Percentiles rank a stretch among this genome's conserved stretches.
These are phyloP conservation scores for Exophiala mesophila DNA, from an alignment of 2,329 filamentous ascomycete species.

Conservation along the genomic window DNA sequence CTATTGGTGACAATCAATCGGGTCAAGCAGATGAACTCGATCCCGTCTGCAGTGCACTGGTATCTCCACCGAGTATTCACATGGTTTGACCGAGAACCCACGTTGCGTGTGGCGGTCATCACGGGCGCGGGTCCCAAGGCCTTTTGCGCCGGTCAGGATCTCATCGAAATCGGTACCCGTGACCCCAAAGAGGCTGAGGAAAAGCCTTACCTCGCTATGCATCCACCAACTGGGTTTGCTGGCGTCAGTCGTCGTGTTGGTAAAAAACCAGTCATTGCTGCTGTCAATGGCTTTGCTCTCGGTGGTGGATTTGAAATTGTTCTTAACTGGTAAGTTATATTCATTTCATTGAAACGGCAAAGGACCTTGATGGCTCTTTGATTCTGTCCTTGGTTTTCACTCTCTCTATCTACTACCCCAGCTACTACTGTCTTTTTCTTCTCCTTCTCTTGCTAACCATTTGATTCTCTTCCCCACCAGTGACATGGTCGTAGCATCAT, in stretches of 20 bases:
- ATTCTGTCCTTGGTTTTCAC: not conserved
- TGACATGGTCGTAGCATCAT: slow-evolving; percentile 62
- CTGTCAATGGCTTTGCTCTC: slow-evolving; percentile 69
- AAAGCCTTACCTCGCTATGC: slow-evolving; percentile 22
- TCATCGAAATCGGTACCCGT: slow-evolving; percentile 38
- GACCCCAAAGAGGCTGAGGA: slow-evolving; percentile 28
- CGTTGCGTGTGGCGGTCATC: slow-evolving; percentile 39
- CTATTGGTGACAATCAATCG: slow-evolving; percentile 46
- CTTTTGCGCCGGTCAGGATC: slow-evolving; percentile 44
- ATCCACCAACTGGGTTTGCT: slow-evolving; percentile 37
- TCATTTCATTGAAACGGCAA: no score
- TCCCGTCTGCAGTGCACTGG: slow-evolving; percentile 38
- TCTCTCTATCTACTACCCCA: not conserved
- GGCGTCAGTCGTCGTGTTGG: slow-evolving; percentile 54
- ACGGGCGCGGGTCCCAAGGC: slow-evolving; percentile 41
- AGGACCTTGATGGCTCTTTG: not conserved
- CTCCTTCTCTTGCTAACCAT: not conserved
- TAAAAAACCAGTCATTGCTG: slow-evolving; percentile 70
- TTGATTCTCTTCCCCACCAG: slow-evolving; percentile 8
- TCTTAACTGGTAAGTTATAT: slow-evolving; percentile 26
- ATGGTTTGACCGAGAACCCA: slow-evolving; percentile 44
- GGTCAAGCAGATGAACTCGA: slow-evolving; percentile 41
- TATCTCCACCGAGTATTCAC: slow-evolving; percentile 41
- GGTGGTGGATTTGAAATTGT: slow-evolving; percentile 72
- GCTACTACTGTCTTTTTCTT: not conserved